Base-by-base conservation (phyloP, 1,284 basidiomycete genomes). In the Ceratobasidium sp. region DNA sequence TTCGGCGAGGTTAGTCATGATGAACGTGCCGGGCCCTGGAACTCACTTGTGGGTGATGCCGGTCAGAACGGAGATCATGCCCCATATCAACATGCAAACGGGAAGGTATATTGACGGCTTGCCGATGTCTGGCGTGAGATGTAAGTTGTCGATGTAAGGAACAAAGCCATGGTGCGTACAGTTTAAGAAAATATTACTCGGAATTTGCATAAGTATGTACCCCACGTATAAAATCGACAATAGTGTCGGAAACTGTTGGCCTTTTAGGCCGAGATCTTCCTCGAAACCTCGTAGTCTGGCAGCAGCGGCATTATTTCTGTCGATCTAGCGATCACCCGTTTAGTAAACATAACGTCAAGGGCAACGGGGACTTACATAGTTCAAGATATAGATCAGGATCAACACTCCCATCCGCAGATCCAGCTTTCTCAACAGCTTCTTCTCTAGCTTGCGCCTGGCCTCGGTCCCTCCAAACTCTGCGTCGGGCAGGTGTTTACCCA, bases 161-260 rank as follows among this genome's bases (percentile, higher is more conserved):
- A n/a, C n/a, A n/a, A 62, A 22, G n/a, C 15, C 11, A 11, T n/a
- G 43, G 43, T 25, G 29, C 69, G 57, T 59, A 78, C 59, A 87
- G 79, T 92, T 91, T 76, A 94, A 82, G 78, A 92, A 89, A 87
- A 91, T 91, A 81, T 93, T 92, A 1, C 91, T 92, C 17, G 91
- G 92, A 68, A 92, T 88, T 82, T 95, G 93, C 90, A 93, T 92
- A 67, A 92, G 82, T 78, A 92, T 90, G 80, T 95, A 94, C 25
- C 84, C 84, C 46, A 85, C 81, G 62, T 78, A 95, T 44, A 95
- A 87, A 77, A 94, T 89, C 25, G 90, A 90, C 43, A 95, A 83
- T 34, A 93, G 83, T 0, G 91, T 92, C 13, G 90, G 87, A 82
- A 94, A 95, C 80, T 94, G 87, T 61, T 85, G 85, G n/a, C 89